These are phyloP conservation scores for Metschnikowia bowlesiae DNA, from an alignment of 805 yeast species.

Conservation along the genomic window DNA sequence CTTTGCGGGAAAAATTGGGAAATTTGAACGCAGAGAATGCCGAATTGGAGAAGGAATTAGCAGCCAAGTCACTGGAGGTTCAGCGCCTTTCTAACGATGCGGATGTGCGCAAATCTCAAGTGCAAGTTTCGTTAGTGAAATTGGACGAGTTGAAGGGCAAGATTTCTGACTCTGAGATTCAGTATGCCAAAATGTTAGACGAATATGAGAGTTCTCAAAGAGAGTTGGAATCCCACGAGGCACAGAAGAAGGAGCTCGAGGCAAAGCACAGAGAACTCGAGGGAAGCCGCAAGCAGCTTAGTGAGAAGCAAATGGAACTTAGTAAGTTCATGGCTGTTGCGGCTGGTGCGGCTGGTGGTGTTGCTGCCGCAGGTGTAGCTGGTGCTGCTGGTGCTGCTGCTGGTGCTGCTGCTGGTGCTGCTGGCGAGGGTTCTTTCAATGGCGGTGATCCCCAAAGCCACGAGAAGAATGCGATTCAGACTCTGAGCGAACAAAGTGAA, in stretches of 20 bases:
- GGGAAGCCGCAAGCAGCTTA: constrained; percentile 6
- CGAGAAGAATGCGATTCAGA: neutral
- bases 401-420: neutral
- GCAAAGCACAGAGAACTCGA: constrained; percentile 2
- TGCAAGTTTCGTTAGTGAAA: constrained; percentile 55
- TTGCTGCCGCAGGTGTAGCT: neutral
- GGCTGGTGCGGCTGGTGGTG: neutral
- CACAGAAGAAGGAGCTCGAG: constrained; percentile 7
- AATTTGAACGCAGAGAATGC: constrained; percentile 61
- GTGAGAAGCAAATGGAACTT: neutral
- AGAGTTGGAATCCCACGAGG: constrained; percentile 3
- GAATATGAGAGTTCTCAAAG: constrained; percentile 3
- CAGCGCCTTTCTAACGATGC: constrained; percentile 59
- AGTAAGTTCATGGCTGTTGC: constrained; percentile 1
- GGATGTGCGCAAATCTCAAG: constrained; percentile 66
- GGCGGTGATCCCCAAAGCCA: neutral
- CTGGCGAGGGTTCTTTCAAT: neutral
- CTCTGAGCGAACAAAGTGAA: neutral
- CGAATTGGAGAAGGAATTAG: constrained; percentile 54
- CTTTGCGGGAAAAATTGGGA: constrained; percentile 66
- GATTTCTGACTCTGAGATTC: constrained; percentile 24
- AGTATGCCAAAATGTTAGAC: constrained; percentile 15
- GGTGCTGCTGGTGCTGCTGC: neutral
- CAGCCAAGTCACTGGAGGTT: constrained; percentile 47
- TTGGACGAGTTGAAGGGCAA: constrained; percentile 34